Evolutionary conservation across 345 rosid species (phyloP).

Genomic region (Triadica sebifera): DNA sequence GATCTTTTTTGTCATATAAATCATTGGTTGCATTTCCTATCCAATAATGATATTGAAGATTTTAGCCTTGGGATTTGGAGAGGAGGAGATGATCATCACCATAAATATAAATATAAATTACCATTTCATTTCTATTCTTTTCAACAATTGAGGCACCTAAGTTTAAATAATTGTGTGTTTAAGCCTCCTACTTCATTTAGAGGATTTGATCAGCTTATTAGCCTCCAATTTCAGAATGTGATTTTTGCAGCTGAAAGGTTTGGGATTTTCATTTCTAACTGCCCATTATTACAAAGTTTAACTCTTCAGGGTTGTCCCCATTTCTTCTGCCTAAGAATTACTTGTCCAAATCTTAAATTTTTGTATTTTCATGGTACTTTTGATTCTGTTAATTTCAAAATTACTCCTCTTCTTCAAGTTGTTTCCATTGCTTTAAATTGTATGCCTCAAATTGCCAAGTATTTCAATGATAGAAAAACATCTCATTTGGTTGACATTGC

Average conservation of each 20-base stretch:
- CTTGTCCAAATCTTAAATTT: constrained; percentile 12
- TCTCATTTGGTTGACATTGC: constrained; percentile 8
- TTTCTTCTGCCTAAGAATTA: neutral
- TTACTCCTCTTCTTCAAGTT: neutral
- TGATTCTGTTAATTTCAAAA: constrained; percentile 12
- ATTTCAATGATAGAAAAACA: constrained; percentile 3
- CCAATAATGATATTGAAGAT: neutral
- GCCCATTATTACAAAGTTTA: constrained; percentile 3
- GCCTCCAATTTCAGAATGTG: constrained; percentile 4
- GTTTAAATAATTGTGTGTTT: neutral
- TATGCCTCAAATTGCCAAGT: constrained; percentile 7
- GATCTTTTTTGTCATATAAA: neutral
- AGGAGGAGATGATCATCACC: neutral
- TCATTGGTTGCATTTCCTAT: constrained; percentile 13
- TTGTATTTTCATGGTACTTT: constrained; percentile 7
- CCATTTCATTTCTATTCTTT: constrained; percentile 10
- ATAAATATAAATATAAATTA: neutral
- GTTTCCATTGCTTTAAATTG: constrained; percentile 6
- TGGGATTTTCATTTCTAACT: constrained; percentile 13
- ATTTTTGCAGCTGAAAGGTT: neutral
- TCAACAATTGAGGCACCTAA: neutral
- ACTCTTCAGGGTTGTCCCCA: neutral
- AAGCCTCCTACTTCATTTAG: constrained; percentile 4
- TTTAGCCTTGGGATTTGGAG: neutral
- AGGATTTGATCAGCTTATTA: constrained; percentile 5